Evolutionary conservation across 495 filamentous ascomycete genomes (phyloP), one percentile per base, ranked within the genome.

Genomic region (Penicillium salamii): DNA sequence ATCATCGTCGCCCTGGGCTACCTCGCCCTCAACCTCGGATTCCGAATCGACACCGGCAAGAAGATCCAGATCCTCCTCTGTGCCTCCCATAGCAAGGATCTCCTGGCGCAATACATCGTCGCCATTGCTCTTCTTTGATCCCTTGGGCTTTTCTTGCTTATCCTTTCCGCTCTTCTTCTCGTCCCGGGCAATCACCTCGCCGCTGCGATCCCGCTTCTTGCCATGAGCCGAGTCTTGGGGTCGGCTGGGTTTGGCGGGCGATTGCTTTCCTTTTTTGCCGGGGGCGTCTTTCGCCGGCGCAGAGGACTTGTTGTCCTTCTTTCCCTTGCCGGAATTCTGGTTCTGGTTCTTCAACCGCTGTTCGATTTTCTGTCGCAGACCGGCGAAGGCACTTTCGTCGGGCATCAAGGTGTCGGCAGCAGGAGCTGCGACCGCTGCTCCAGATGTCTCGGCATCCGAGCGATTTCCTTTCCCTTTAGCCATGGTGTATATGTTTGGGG

Each of bases 1-100:
- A 20, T 66, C 57, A 49, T 65, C 70, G 11, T 73, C 69, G 2
- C 62, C 63, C 34, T 65, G 58, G 42, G 59, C 63, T 2, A 62
- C 18, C 7, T 49, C 52, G 37, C 60, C 69, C 43, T 81, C 79
- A 12, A 76, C 71, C 55, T 88, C 84, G 23, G 78, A 78, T 42
- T 80, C 83, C 1, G 85, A 88, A 42, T 81, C 72, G 12, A 83
- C 56, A 52, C 74, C 79, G 13, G 73, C 81, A 38, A 91, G 69
- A 29, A 90, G 68, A 37, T 86, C 79, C 33, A 85, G 65, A 59
- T 91, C 88, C 20, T 88, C 85, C 61, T 89, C 79, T 21, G 85
- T 86, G 18, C 89, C 89, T 15, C 89, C 89, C 32, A 95, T 75
- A 17, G 83, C 85, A 46, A 82, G 62, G 53, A 95, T 89, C 56